Base-by-base conservation (phyloP, 495 filamentous ascomycete genomes). In the Penicillium antarcticum region DNA sequence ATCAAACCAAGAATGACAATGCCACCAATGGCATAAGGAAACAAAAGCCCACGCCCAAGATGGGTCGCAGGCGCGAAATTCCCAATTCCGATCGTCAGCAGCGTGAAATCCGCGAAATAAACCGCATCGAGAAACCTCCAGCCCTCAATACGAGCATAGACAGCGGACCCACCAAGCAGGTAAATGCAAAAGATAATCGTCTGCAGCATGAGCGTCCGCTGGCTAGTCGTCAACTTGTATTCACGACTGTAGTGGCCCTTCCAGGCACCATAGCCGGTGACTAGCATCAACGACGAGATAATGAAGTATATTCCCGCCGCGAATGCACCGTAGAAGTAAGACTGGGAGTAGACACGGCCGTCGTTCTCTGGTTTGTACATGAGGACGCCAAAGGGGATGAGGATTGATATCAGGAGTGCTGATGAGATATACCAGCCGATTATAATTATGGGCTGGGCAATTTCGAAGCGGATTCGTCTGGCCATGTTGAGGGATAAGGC, bases 191-290 rank as follows among this genome's bases (percentile, higher is more conserved):
- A 87, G 21, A 78, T 68, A 58, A 94, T 92, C 1, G 89, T 95
- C 58, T 95, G 91, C 23, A 95, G 68, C 88, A 95, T 95, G 29
- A 96, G 67, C 0, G 89, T 94, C 19, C 91, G 78, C 66, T 95
- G 89, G 50, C 80, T 82, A 36, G 76, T 75, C 3, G 85, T 91
- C 23, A 91, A 75, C 35, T 82, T 78, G 65, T 90, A 92, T 43
- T 89, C 81, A 37, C 79, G 84, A 5, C 68, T 70, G 51, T 89
- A 91, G 51, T 87, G 83, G 2, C 80, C 83, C 4, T 53, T 61
- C 29, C 71, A 73, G 3, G 88, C 86, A 8, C 88, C 87, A 53
- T 75, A 75, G 16, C 86, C 81, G 1, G 89, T 95, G 4, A 87
- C 55, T 0, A 81, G 62, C 77, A 95, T 83, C 39, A 95, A 69